Evolutionary conservation across 352 stramenopile genomes (phyloP).

Genomic region (Globisporangium echinulatum): DNA sequence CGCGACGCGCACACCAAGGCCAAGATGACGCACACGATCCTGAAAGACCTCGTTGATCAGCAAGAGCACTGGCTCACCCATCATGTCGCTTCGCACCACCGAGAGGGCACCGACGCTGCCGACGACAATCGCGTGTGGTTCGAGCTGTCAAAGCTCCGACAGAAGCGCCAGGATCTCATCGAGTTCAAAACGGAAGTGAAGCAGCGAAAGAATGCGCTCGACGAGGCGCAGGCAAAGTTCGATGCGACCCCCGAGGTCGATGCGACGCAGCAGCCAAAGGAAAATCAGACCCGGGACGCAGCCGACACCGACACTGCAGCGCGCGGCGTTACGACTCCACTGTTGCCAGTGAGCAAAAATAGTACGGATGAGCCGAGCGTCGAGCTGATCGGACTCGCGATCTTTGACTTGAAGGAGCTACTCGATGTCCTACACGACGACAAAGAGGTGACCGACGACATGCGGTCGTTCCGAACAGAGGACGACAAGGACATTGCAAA

Average conservation of each 20-base stretch:
- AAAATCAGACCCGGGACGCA: no score
- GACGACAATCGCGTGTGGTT: slow-evolving; percentile 22
- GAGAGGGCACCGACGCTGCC: slow-evolving; percentile 12
- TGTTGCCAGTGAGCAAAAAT: not conserved
- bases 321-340: no score
- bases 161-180: slow-evolving; percentile 29
- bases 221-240: slow-evolving; percentile 11
- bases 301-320: no score
- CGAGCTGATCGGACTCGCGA: slow-evolving; percentile 37
- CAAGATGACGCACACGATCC: slow-evolving; percentile 17
- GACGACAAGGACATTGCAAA: slow-evolving; percentile 31
- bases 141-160: slow-evolving; percentile 34
- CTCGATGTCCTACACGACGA: slow-evolving; percentile 42
- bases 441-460: slow-evolving; percentile 29
- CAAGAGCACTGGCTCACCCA: slow-evolving; percentile 29
- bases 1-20: slow-evolving; percentile 19
- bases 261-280: not conserved
- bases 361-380: slow-evolving; percentile 2
- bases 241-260: slow-evolving; percentile 3
- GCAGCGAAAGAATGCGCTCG: slow-evolving; percentile 3
- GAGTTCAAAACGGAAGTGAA: slow-evolving; percentile 31
- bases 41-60: slow-evolving; percentile 31
- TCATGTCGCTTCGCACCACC: slow-evolving; percentile 22
- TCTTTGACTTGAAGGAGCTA: slow-evolving; percentile 35
- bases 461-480: slow-evolving; percentile 29